Evolutionary conservation across 1,139 yeast species (phyloP).

Genomic region (Saccharomyces hybrid): DNA sequence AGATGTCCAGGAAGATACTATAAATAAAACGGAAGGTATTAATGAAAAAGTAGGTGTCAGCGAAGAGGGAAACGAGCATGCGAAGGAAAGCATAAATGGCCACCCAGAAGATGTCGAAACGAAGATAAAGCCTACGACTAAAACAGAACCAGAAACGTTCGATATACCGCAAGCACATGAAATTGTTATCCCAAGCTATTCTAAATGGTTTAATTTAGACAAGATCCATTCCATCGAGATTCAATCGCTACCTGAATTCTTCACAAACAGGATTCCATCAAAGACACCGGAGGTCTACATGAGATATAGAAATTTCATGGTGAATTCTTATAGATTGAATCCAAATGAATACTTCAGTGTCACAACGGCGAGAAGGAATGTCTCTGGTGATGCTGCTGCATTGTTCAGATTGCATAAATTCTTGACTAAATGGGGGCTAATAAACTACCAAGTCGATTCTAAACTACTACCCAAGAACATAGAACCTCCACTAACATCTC

Average conservation of each 20-base stretch:
- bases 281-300: constrained; percentile 85
- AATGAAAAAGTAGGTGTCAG: neutral
- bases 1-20: neutral
- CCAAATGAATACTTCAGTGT: constrained; percentile 90
- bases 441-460: constrained; percentile 80
- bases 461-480: constrained; percentile 57
- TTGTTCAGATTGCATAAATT: constrained; percentile 85
- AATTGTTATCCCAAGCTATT: constrained; percentile 86
- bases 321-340: constrained; percentile 82
- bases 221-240: constrained; percentile 56
- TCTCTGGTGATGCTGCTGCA: constrained; percentile 94
- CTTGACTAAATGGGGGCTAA: constrained; percentile 90
- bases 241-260: constrained; percentile 86
- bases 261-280: constrained; percentile 62
- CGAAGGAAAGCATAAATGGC: neutral
- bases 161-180: constrained; percentile 65
- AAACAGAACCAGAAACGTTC: constrained; percentile 6
- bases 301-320: constrained; percentile 88
- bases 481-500: constrained; percentile 69
- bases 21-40: neutral
- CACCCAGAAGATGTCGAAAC: neutral
- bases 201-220: constrained; percentile 80
- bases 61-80: constrained; percentile 1
- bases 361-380: constrained; percentile 88
- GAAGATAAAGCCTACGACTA: neutral